phyloP scores from a whole-genome alignment of 202 grass and related monocot genomes.

The Zoysia matrella region DNA sequence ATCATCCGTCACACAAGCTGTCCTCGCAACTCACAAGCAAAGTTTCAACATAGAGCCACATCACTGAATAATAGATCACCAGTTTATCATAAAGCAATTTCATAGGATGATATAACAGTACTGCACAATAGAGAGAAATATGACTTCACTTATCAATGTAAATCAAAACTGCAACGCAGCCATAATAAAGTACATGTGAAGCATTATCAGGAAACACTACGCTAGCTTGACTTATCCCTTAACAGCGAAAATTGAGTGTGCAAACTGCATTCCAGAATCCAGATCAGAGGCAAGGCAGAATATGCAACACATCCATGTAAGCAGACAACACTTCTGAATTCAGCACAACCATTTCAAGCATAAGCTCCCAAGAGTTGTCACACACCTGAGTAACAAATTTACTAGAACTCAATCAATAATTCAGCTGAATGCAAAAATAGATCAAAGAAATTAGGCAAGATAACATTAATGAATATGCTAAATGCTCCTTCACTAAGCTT shows the following conservation, averaged over 20 bases:
- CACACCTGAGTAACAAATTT: slow-evolving; percentile 83
- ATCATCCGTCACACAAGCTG: slow-evolving; percentile 11
- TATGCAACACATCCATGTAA: too few species aligned
- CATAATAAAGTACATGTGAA: slow-evolving; percentile 53
- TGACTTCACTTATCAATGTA: slow-evolving; percentile 37
- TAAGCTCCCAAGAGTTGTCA: slow-evolving; percentile 81
- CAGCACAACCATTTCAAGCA: background rate
- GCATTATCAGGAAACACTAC: slow-evolving; percentile 43
- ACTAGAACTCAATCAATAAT: slow-evolving; percentile 83
- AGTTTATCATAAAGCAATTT: slow-evolving; percentile 26
- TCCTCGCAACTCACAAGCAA: slow-evolving; percentile 1
- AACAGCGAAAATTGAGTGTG: too few species aligned
- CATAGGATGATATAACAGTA: slow-evolving; percentile 6
- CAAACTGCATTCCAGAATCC: too few species aligned
- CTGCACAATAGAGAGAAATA: slow-evolving; percentile 25
- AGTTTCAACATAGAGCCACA: slow-evolving; percentile 8
- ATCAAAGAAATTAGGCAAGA: slow-evolving; percentile 31
- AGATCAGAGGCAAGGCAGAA: too few species aligned
- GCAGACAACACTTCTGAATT: too few species aligned
- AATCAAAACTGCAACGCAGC: slow-evolving; percentile 51
- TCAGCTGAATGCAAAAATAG: slow-evolving; percentile 44
- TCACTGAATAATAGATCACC: slow-evolving; percentile 2
- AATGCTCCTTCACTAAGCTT: slow-evolving; percentile 8
- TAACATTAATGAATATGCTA: slow-evolving; percentile 21
- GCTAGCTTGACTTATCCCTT: slow-evolving; percentile 36